A percentile compares a stretch with the other conserved stretches of the same genome.
phyloP scores from a whole-genome alignment of 306 rosid genomes.

The Malus asiatica region DNA sequence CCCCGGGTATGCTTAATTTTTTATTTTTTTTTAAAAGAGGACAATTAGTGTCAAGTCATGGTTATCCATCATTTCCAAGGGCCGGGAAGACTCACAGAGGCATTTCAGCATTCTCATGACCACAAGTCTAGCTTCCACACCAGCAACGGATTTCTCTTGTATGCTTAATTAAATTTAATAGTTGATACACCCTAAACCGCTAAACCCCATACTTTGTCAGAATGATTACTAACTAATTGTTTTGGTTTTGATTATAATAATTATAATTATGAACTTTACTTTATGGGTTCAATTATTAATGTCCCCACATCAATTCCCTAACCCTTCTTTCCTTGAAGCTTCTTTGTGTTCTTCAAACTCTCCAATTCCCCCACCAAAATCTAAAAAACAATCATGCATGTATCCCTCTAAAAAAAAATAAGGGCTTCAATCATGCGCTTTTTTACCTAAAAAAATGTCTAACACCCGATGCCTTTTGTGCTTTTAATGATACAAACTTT shows the following conservation, averaged over 20 bases:
- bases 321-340: slow-evolving; percentile 38
- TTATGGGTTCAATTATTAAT: slow-evolving; percentile 14
- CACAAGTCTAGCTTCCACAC: no score
- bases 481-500: not conserved
- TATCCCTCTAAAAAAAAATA: not conserved
- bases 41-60: no score
- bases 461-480: not conserved
- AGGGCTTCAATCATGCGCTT: slow-evolving; percentile 10
- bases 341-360: slow-evolving; percentile 16
- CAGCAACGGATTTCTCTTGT: not conserved
- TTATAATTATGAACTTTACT: not conserved
- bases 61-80: accelerated
- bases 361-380: slow-evolving; percentile 14
- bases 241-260: not conserved
- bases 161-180: not conserved
- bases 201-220: not conserved
- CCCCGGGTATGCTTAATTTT: not conserved
- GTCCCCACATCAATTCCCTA: slow-evolving; percentile 1
- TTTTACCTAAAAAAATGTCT: not conserved
- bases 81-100: no score
- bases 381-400: slow-evolving; percentile 13
- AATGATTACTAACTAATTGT: not conserved
- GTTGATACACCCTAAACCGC: not conserved
- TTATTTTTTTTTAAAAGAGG: no score
- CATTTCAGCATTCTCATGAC: no score